These are phyloP conservation scores for Pelargonium australe DNA, from an alignment of 441 rosid genomes.

Conservation along the genomic window DNA sequence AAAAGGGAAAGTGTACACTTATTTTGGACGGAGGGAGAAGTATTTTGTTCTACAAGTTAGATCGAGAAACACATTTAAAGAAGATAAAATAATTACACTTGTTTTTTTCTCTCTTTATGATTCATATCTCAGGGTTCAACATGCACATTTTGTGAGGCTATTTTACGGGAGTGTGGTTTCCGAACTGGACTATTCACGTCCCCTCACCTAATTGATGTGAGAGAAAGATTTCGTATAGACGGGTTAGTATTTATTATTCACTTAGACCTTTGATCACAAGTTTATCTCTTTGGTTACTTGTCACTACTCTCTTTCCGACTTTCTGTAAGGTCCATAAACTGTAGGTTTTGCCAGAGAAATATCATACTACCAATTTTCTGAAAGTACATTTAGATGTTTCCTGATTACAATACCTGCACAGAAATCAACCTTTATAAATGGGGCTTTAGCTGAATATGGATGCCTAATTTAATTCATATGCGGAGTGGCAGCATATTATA, in stretches of 20 bases:
- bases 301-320: background rate
- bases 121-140: slow-evolving; percentile 68
- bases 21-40: background rate
- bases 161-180: slow-evolving; percentile 74
- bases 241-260: slow-evolving; percentile 46
- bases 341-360: background rate
- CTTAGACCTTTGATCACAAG: background rate
- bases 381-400: background rate
- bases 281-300: background rate
- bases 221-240: slow-evolving; percentile 74
- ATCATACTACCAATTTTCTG: background rate
- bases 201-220: slow-evolving; percentile 88
- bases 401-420: background rate
- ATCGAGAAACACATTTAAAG: slow-evolving; percentile 9
- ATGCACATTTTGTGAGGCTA: slow-evolving; percentile 78
- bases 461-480: background rate
- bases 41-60: background rate
- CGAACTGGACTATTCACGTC: slow-evolving; percentile 84
- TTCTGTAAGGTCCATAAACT: background rate
- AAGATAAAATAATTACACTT: background rate
- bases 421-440: background rate
- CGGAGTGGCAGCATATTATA: background rate
- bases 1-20: too few species aligned
- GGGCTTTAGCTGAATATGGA: background rate
- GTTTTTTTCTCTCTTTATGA: slow-evolving; percentile 6